Evolutionary conservation across 176 grass and related monocot genomes (phyloP), one percentile per base, ranked within the genome.

Genomic region (Zea luxurians): DNA sequence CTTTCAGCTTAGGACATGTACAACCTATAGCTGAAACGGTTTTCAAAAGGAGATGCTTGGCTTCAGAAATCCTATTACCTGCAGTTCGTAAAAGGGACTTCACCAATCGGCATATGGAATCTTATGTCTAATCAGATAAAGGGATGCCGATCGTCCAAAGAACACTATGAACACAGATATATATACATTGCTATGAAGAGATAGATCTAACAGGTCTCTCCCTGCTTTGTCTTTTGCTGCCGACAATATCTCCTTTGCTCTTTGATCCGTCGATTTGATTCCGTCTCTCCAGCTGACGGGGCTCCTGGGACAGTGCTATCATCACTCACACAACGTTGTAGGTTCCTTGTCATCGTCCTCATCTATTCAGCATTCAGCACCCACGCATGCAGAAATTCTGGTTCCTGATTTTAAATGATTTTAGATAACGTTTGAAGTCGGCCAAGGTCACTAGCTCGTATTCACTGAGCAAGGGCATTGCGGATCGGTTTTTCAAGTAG

Each of bases 191-290:
- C 38, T 60, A 42, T 12, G 5, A 86, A 46, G 78, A 81, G 50
- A 76, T 59, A 77, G 58, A 82, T 71, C 73, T 49, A 57, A 45
- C 54, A 2, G 35, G 35, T 69, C 71, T 48, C 77, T 38, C 76
- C 71, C 45, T 13, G 58, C 18, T 65, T 59, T 80, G 64, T 60
- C 35, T 71, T 54, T 84, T 81, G 44, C 64, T 48, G 65, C 77
- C n/a, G 77, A 81, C 77, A 84, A 77, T 81, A 84, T 89, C 71
- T 81, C 59, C 48, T 84, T n/a, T 71, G 58, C 46, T 47, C 38
- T 75, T 88, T 84, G 68, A 88, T 79, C 37, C 59, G 17, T 52
- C 80, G 60, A 83, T 78, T 79, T 74, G 71, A 88, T 84, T 84
- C 77, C 71, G 54, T 67, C 6, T 53, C 63, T 57, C 70, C 46